Evolutionary conservation across 2,329 filamentous ascomycete genomes (phyloP), one percentile per base, ranked within the genome.

Genomic region (Aspergillus texensis): DNA sequence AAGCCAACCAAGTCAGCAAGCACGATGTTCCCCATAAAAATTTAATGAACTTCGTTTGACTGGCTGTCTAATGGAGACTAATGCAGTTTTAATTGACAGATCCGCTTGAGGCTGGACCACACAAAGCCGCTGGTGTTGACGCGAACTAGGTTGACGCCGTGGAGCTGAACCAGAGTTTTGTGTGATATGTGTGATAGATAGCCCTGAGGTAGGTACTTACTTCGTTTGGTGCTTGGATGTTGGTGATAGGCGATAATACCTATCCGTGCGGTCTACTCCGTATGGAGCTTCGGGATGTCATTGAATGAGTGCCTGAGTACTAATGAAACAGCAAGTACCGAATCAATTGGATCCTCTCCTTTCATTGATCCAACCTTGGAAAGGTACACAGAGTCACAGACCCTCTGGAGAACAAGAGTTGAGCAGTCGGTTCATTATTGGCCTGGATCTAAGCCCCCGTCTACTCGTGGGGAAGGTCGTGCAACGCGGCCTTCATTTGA

Each of bases 401-500:
- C 28, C 48, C 16, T 34, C 48, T 34, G n/a, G 48, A 32, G 28
- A 52, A 48, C 24, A 48, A 16, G 21, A 26, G 10, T 26, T 48
- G 48, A 52, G 21, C 12, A 21, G 28, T 52, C 41, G 53, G 53
- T n/a, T 30, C 46, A 30, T 28, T 52, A 52, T 52, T 52, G 28
- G 48, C 21, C 48, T 52, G n/a, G 48, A 32, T 32, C 48, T 14
- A 52, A 52, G 48, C 26, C 28, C 26, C 45, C 45, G 6, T 30
- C 16, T 11, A 32, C 48, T 52, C 48, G 48, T 52, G 48, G 48
- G 48, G 26, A 32, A 52, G 28, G 48, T 52, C 3, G 48, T 52
- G 28, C 28, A 52, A 52, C 48, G 48, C 48, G 48, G 28, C 48
- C 58, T 60, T 60, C 34, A 54, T 54, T 43, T 52, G 58, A 34